phyloP scores from a whole-genome alignment of 257 asterid genomes.

The Gentiana dahurica region DNA sequence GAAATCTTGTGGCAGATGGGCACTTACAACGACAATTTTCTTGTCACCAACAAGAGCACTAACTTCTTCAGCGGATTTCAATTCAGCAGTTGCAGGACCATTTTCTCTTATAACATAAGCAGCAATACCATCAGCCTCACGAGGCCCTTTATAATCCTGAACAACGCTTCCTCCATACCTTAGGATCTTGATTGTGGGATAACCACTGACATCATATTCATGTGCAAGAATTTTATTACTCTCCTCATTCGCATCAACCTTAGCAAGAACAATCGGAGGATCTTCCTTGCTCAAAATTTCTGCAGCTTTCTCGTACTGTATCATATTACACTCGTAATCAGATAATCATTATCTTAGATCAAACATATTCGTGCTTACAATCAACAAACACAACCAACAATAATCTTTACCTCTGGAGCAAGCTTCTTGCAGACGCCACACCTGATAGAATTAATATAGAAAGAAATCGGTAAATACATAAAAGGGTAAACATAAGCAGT shows the following conservation, averaged over 20 bases:
- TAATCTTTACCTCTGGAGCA: constrained; percentile 74
- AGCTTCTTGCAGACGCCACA: constrained; percentile 91
- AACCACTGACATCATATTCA: constrained; percentile 54
- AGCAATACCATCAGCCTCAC: constrained; percentile 83
- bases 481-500: no score
- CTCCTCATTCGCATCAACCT: constrained; percentile 63
- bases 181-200: constrained; percentile 70
- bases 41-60: constrained; percentile 31
- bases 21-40: constrained; percentile 68
- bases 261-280: constrained; percentile 64
- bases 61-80: constrained; percentile 60
- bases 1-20: not conserved
- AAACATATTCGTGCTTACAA: not conserved
- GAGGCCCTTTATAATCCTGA: constrained; percentile 91
- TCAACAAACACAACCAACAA: no score
- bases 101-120: constrained; percentile 58
- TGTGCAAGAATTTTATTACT: constrained; percentile 44
- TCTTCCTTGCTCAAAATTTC: constrained; percentile 56
- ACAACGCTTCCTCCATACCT: constrained; percentile 67
- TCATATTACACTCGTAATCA: constrained; percentile 11
- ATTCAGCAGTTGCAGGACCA: constrained; percentile 73
- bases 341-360: not conserved
- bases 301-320: constrained; percentile 92
- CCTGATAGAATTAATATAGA: constrained; percentile 31
- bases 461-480: no score